Evolutionary conservation across 306 rosid species (phyloP), one percentile per base, ranked within the genome.

Genomic region (Glycyrrhiza uralensis): DNA sequence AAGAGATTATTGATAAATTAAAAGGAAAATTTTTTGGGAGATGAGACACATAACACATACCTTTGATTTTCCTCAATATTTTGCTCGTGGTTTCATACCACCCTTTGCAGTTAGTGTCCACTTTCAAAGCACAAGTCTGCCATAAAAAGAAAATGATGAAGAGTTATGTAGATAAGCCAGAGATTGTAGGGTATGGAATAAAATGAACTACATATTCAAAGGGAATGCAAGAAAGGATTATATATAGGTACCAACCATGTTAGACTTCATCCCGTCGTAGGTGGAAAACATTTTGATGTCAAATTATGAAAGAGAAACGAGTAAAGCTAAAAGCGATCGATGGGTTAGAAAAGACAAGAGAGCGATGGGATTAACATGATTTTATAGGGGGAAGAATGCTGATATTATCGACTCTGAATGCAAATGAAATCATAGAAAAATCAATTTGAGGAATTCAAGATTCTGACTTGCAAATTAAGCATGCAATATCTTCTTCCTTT

Each of bases 111-210:
- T 19, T 6, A 12, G 76, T 69, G 47, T 69, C 49, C 56, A 77
- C 64, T 49, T 77, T 77, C 76, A 69, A 39, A 42, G 76, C 71
- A 8, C 81, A 69, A 7, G 12, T 36, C 76, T 77, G 17, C 12
- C 20, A 9, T 12, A 12, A 23, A 5, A 44, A n/a, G 22, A 30
- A 7, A 35, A 2, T 5, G n/a, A n/a, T n/a, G n/a, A n/a, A n/a
- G n/a, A n/a, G n/a, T n/a, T 29, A 5, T 19, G 59, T 3, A 19
- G 10, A 50, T 50, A 14, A 50, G 9, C 14, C 11, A 18, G 1
- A 18, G 2, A n/a, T n/a, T n/a, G 49, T 44, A 44, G n/a, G 17
- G 19, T 1, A 30, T 57, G 64, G 23, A 29, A 14, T 15, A 54
- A 54, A 26, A 54, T 0, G 9, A 14, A 56, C 5, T 56, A n/a